phyloP scores from a whole-genome alignment of 345 rosid genomes.

The Euphorbia peplus region DNA sequence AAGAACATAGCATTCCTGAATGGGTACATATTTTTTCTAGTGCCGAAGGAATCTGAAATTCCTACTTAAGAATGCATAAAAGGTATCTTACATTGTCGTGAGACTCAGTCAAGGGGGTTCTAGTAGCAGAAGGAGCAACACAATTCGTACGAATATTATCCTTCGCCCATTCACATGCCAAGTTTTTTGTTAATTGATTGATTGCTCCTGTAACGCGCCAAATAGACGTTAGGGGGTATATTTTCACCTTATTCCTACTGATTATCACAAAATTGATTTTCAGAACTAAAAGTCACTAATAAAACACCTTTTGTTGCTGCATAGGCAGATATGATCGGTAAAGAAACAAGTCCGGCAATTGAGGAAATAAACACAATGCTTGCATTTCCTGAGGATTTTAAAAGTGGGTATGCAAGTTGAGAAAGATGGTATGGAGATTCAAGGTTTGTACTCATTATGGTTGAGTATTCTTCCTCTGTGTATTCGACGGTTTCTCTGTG shows the following conservation, averaged over 20 bases:
- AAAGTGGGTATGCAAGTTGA: slow-evolving; percentile 52
- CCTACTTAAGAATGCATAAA: too few relatives aligned
- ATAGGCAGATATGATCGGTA: background rate
- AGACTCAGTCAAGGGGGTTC: too few relatives aligned
- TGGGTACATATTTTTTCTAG: too few relatives aligned
- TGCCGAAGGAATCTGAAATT: too few relatives aligned
- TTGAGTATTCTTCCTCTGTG: slow-evolving; percentile 36
- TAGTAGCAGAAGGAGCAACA: too few relatives aligned
- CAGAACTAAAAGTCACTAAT: too few relatives aligned
- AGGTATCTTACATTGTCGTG: too few relatives aligned
- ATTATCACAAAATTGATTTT: too few relatives aligned
- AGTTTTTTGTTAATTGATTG: slow-evolving; percentile 11
- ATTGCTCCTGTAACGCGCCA: slow-evolving; percentile 10
- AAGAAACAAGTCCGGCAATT: background rate
- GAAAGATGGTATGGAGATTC: slow-evolving; percentile 55
- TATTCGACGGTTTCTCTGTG: slow-evolving; percentile 11
- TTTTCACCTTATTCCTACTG: too few relatives aligned
- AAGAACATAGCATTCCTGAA: too few relatives aligned
- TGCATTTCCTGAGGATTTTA: slow-evolving; percentile 49
- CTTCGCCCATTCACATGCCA: slow-evolving; percentile 1
- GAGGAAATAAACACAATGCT: slow-evolving; percentile 42
- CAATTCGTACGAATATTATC: too few relatives aligned
- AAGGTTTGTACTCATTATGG: slow-evolving; percentile 40
- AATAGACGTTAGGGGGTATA: too few relatives aligned
- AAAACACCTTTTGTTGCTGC: slow-evolving; percentile 17